Evolutionary conservation across 805 yeast genomes (phyloP).

Genomic region (Saccharomycopsis malanga): DNA sequence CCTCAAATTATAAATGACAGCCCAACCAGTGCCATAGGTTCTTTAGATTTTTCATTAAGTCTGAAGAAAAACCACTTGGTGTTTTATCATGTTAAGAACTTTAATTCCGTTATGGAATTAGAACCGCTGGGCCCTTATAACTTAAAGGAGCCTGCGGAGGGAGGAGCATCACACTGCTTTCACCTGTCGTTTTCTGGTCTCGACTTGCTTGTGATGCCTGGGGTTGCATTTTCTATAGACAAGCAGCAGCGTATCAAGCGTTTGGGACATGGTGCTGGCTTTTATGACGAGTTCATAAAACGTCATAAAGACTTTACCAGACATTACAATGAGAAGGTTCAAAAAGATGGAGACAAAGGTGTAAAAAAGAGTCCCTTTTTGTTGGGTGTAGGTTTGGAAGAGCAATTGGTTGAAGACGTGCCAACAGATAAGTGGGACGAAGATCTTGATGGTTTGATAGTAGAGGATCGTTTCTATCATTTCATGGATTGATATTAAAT

Average conservation of each 20-base stretch:
- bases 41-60: constrained; percentile 8
- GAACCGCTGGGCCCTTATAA: constrained; percentile 62
- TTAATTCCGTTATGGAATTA: constrained; percentile 38
- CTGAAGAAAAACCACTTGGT: constrained; percentile 30
- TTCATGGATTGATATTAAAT: constrained; percentile 5
- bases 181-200: constrained; percentile 33
- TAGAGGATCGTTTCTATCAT: constrained; percentile 30
- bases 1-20: constrained; percentile 3
- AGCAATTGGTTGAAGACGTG: constrained; percentile 48
- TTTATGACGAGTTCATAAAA: constrained; percentile 70
- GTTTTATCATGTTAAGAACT: constrained; percentile 45
- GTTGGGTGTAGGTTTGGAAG: constrained; percentile 59
- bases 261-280: constrained; percentile 92
- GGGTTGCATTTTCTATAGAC: constrained; percentile 60
- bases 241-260: constrained; percentile 35
- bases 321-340: constrained; percentile 23
- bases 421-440: constrained; percentile 64
- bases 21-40: background rate
- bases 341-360: background rate
- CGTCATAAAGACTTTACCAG: constrained; percentile 32
- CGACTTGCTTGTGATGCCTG: constrained; percentile 78
- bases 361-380: constrained; percentile 32
- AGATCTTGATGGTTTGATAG: constrained; percentile 46
- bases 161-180: constrained; percentile 11
- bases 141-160: constrained; percentile 56